Conservation (phyloP, 1,284 basidiomycete species). For the Mycena citricolor region DNA sequence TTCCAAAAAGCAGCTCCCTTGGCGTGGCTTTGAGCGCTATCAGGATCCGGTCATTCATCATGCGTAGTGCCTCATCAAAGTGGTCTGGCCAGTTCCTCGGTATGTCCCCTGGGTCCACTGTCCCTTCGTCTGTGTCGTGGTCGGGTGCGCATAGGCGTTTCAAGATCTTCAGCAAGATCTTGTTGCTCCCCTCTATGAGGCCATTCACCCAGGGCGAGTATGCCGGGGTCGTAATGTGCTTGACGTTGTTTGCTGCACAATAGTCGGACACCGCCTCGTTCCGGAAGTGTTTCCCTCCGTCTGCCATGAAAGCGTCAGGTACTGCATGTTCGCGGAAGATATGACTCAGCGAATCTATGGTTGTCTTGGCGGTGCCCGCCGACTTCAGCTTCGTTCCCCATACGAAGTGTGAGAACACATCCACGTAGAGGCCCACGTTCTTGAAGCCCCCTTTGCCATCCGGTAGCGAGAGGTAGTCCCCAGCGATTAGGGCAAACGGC, state of each 20-base stretch:
- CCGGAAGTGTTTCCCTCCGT: slow-evolving; percentile 40
- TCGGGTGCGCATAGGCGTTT: slow-evolving; percentile 31
- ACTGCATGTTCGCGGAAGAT: slow-evolving; percentile 28
- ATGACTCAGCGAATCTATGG: slow-evolving; percentile 21
- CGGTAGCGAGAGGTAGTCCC: slow-evolving; percentile 35
- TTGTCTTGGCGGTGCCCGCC: slow-evolving; percentile 21
- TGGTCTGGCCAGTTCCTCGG: slow-evolving; percentile 33
- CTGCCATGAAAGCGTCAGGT: slow-evolving; percentile 36
- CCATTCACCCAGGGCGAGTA: slow-evolving; percentile 37
- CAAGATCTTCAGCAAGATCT: slow-evolving; percentile 29
- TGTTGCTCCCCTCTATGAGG: slow-evolving; percentile 14
- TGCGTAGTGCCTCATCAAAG: slow-evolving; percentile 30
- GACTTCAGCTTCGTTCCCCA: slow-evolving; percentile 12
- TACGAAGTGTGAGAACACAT: slow-evolving; percentile 13
- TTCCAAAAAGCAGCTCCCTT: slow-evolving; percentile 11
- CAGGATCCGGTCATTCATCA: slow-evolving; percentile 11
- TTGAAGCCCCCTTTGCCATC: slow-evolving; percentile 33
- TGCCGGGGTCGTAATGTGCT: slow-evolving; percentile 28
- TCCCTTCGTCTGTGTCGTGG: slow-evolving; percentile 31
- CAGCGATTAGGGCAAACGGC: slow-evolving; percentile 36
- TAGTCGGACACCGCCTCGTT: slow-evolving; percentile 31
- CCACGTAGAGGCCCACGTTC: slow-evolving; percentile 11
- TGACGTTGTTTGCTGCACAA: slow-evolving; percentile 27
- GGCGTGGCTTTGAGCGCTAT: slow-evolving; percentile 5
- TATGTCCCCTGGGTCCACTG: slow-evolving; percentile 18